phyloP scores from a whole-genome alignment of 306 rosid species.

The Quercus alba region DNA sequence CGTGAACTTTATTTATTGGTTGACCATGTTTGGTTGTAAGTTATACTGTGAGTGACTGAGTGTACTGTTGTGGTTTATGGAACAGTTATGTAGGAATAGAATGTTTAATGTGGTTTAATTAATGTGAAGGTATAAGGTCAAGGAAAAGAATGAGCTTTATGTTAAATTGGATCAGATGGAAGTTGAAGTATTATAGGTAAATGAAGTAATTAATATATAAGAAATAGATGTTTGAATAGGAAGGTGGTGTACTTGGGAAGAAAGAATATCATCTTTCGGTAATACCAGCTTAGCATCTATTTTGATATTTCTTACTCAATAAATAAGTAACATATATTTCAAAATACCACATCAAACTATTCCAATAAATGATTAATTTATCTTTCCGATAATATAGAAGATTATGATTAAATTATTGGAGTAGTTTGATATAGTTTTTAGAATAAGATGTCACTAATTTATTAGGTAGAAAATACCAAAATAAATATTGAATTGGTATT shows the following conservation, averaged over 20 bases:
- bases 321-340: no score
- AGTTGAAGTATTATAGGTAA: not conserved
- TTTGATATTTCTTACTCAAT: no score
- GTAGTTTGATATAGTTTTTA: no score
- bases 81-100: not conserved
- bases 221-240: not conserved
- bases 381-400: accelerated
- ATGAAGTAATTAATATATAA: not conserved
- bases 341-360: accelerated
- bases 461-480: no score
- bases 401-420: no score
- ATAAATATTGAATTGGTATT: no score
- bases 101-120: not conserved
- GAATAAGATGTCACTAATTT: accelerated
- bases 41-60: not conserved
- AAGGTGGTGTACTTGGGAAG: not conserved
- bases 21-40: not conserved
- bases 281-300: no score
- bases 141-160: not conserved
- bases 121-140: not conserved
- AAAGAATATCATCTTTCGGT: no score
- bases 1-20: not conserved
- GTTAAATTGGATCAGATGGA: not conserved
- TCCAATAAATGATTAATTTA: accelerated
- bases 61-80: not conserved